Base-by-base conservation (phyloP, 768 basidiomycete species). In the Botryobasidium botryosum region DNA sequence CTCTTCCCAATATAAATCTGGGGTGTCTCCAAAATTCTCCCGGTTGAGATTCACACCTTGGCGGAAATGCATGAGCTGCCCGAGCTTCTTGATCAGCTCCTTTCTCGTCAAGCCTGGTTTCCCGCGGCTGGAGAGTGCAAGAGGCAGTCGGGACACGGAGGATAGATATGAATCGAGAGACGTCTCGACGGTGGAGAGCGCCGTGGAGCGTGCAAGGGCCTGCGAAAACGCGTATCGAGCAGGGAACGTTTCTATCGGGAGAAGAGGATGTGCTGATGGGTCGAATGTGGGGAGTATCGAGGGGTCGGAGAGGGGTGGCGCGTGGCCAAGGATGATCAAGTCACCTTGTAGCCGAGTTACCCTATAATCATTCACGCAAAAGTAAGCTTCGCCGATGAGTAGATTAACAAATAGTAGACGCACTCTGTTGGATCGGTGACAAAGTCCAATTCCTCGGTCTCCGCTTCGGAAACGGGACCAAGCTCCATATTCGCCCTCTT, bases 1-100 rank as follows among this genome's bases (percentile, higher is more conserved):
- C 56, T 94, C 86, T 15, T 80, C 70, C 91, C 92, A 97, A 58
- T 94, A 90, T 52, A 96, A 79, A 60, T 94, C 83, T 0, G 84
- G 86, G 1, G 78, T 76, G 55, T 91, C 88, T 38, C 77, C 76
- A 55, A 88, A 85, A 54, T 87, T 91, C 57, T 87, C 81, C 36
- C 80, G 68, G 54, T 83, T 87, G 43, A 96, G 71, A 54, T 94
- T 96, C 24, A 94, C 66, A 20, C 84, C 78, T 62, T 96, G 92
- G 35, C 92, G 70, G 59, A 96, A 85, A 54, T 78, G 79, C 72
- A 96, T 79, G 44, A 97, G 67, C 55, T 83, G 76, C 7, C 92
- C 92, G 2, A 96, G 69, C 60, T 92, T 90, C 64, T 82, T 83
- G 53, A 96, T 88, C 43, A 97, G 74, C 3, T 77, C 83, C 42